phyloP scores from a whole-genome alignment of 2,329 filamentous ascomycete species.

The Hyphodiscus sp. region DNA sequence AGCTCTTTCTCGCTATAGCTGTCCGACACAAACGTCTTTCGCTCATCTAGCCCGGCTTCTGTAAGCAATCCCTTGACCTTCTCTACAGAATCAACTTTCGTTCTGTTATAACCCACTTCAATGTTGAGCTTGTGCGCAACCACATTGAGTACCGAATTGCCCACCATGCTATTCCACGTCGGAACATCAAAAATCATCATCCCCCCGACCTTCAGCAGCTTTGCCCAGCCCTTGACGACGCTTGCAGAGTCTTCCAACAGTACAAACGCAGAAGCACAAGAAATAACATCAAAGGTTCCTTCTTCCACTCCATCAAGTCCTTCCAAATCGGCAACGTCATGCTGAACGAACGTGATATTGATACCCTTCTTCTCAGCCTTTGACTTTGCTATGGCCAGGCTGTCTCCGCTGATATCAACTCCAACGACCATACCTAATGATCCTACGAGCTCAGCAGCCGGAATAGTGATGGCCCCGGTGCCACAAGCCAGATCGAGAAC shows the following conservation, averaged over 20 bases:
- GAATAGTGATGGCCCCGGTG: constrained; percentile 12
- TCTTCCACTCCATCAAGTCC: constrained; percentile 4
- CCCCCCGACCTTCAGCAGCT: constrained; percentile 12
- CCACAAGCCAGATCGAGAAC: constrained; percentile 16
- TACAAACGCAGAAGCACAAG: constrained; percentile 10
- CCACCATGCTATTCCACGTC: constrained; percentile 9
- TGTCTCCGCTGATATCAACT: constrained; percentile 12
- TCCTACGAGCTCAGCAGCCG: constrained; percentile 3
- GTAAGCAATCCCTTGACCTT: constrained; percentile 5
- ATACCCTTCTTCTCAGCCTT: constrained; percentile 7
- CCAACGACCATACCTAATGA: constrained; percentile 10
- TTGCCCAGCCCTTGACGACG: constrained; percentile 13
- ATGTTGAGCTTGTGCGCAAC: constrained; percentile 7
- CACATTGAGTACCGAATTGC: constrained; percentile 4
- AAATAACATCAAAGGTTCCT: constrained; percentile 9
- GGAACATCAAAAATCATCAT: constrained; percentile 14
- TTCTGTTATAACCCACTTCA: constrained; percentile 2
- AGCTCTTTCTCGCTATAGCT: constrained; percentile 4
- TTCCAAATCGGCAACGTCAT: constrained; percentile 9
- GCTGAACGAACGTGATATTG: constrained; percentile 5
- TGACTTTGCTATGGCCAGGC: constrained; percentile 6
- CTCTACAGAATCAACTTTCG: constrained; percentile 1
- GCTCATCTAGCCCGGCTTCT: constrained; percentile 11
- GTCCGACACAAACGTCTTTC: constrained; percentile 8
- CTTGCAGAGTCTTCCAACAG: constrained; percentile 6